Percentiles rank a stretch among this genome's conserved stretches.
Evolutionary conservation across 2,329 filamentous ascomycete genomes (phyloP).

Genomic region (Colletotrichum sp.): DNA sequence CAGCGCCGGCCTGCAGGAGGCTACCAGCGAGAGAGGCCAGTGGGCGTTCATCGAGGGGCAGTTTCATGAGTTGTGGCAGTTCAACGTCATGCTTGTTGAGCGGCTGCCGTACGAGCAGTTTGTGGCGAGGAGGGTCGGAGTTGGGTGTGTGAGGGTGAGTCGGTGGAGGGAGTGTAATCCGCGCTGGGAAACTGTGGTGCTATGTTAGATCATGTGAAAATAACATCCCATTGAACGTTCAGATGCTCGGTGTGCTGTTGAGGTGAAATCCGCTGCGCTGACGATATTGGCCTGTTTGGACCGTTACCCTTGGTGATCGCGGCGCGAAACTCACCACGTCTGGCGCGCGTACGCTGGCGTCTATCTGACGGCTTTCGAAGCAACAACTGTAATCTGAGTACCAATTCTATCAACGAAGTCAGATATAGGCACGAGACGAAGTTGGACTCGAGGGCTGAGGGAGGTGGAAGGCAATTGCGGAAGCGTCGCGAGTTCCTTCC

Average conservation of each 20-base stretch:
- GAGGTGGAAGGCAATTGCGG: background rate
- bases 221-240: background rate
- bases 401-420: accelerated
- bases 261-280: background rate
- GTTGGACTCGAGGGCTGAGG: background rate
- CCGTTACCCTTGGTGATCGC: background rate
- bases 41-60: background rate
- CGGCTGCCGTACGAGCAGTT: background rate
- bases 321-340: background rate
- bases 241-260: background rate
- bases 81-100: constrained; percentile 9
- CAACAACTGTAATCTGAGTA: background rate
- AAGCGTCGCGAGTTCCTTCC: background rate
- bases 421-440: background rate
- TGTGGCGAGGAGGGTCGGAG: background rate
- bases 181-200: background rate
- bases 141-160: background rate
- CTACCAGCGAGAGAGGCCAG: background rate
- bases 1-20: background rate
- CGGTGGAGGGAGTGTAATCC: background rate
- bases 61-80: constrained; percentile 3
- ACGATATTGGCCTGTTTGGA: background rate
- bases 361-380: background rate
- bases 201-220: background rate
- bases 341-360: too few relatives aligned